phyloP scores from a whole-genome alignment of 2,329 filamentous ascomycete species.

The Metarhizium album region DNA sequence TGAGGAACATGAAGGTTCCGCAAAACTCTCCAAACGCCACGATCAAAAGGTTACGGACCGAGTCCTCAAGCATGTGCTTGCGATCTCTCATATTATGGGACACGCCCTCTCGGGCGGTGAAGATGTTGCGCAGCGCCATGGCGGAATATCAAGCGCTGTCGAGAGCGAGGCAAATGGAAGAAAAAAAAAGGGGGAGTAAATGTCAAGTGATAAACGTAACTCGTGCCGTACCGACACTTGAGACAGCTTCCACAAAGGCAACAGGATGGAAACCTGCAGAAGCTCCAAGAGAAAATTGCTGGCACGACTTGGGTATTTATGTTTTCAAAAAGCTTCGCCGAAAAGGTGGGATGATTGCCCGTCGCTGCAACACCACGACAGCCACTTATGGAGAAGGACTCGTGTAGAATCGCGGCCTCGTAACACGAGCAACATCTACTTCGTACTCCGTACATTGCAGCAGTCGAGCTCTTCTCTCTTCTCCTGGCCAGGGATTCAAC shows the following conservation, averaged over 20 bases:
- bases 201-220: background rate
- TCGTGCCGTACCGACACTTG: background rate
- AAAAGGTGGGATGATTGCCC: background rate
- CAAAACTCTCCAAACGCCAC: conserved; percentile 39
- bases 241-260: background rate
- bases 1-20: conserved; percentile 43
- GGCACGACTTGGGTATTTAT: background rate
- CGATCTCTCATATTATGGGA: background rate
- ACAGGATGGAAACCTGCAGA: background rate
- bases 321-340: background rate
- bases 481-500: background rate
- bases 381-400: background rate
- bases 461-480: background rate
- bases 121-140: background rate
- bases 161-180: too few relatives aligned
- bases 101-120: background rate
- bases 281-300: background rate
- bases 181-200: too few relatives aligned
- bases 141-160: background rate
- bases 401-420: background rate
- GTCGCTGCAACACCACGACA: background rate
- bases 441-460: background rate
- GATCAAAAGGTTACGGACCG: conserved; percentile 24
- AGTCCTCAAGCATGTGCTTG: conserved; percentile 3
- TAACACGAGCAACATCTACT: background rate